Evolutionary conservation across 2,329 filamentous ascomycete genomes (phyloP).

Genomic region (Claviceps purpurea): DNA sequence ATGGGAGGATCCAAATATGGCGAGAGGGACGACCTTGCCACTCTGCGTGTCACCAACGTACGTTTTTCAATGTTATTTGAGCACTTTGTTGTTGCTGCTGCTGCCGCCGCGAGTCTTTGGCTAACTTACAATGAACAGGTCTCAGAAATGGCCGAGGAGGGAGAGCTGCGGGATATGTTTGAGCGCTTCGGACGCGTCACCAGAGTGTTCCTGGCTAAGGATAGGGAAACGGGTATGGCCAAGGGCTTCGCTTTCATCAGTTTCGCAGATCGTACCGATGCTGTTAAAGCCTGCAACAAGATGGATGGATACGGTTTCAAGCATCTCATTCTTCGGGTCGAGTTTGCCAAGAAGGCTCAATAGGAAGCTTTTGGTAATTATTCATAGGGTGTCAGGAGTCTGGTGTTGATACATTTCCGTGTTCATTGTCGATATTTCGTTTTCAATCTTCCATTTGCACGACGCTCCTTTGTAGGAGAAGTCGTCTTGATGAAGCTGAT

Average conservation of each 20-base stretch:
- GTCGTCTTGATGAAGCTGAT: background rate
- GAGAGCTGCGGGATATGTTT: slow-evolving; percentile 94
- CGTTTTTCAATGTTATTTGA: slow-evolving; percentile 26
- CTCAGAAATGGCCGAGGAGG: slow-evolving; percentile 92
- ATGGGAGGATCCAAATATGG: slow-evolving; percentile 72
- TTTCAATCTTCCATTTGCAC: background rate
- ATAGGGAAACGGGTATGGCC: slow-evolving; percentile 86
- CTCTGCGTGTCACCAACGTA: slow-evolving; percentile 94
- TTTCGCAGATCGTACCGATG: slow-evolving; percentile 81
- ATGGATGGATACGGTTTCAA: slow-evolving; percentile 94
- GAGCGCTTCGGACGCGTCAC: slow-evolving; percentile 94
- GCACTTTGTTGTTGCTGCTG: background rate
- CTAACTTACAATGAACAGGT: slow-evolving; percentile 40
- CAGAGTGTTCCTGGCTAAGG: slow-evolving; percentile 94
- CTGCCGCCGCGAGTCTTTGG: slow-evolving; percentile 10
- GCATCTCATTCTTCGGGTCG: slow-evolving; percentile 74
- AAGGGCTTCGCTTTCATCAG: slow-evolving; percentile 99
- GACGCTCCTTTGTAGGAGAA: background rate
- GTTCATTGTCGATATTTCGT: background rate
- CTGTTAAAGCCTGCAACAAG: slow-evolving; percentile 85
- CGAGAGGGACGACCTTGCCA: slow-evolving; percentile 93
- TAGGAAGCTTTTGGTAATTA: slow-evolving; percentile 13
- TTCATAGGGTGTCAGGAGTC: background rate
- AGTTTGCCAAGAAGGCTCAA: slow-evolving; percentile 68
- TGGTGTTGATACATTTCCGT: slow-evolving; percentile 3